Percentiles rank a stretch among this genome's conserved stretches.
phyloP scores from a whole-genome alignment of 2,329 filamentous ascomycete genomes.

The Pseudomassariella vexata region DNA sequence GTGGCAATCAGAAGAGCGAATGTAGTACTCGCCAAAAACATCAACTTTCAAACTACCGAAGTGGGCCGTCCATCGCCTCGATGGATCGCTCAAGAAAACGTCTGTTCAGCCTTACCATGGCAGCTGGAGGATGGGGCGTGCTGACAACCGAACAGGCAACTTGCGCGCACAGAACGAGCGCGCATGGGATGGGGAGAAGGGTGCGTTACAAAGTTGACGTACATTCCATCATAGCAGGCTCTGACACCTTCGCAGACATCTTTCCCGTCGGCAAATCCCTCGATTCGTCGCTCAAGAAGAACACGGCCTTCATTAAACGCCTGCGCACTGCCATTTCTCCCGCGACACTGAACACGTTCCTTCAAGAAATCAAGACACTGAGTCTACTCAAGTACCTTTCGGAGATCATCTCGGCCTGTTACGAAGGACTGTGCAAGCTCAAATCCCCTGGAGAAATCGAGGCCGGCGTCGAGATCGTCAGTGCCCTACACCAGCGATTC shows the following conservation, averaged over 20 bases:
- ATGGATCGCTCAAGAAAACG: conserved; percentile 65
- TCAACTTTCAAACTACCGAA: conserved; percentile 23
- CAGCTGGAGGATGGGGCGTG: neutral
- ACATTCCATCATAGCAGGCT: neutral
- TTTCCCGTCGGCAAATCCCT: conserved; percentile 73
- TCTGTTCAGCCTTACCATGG: conserved; percentile 27
- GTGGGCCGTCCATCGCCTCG: conserved; percentile 33
- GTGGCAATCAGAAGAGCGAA: conserved; percentile 32
- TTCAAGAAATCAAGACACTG: conserved; percentile 83
- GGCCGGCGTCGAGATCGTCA: conserved; percentile 86
- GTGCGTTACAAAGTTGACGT: conserved; percentile 38
- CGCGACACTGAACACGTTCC: conserved; percentile 73
- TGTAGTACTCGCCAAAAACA: conserved; percentile 34
- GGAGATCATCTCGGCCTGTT: conserved; percentile 93
- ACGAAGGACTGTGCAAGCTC: conserved; percentile 86
- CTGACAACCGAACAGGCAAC: conserved; percentile 56
- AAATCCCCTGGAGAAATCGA: conserved; percentile 90
- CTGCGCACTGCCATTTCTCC: conserved; percentile 83
- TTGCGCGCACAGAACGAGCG: conserved; percentile 81
- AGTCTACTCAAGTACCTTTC: conserved; percentile 96
- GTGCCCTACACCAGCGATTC: conserved; percentile 92
- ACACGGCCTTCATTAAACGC: conserved; percentile 96
- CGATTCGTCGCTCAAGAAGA: conserved; percentile 95
- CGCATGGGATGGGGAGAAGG: conserved; percentile 84
- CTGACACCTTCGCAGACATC: conserved; percentile 51